These are phyloP conservation scores for Tilletiopsis washingtonensis DNA, from an alignment of 1,284 basidiomycete genomes.

Conservation along the genomic window DNA sequence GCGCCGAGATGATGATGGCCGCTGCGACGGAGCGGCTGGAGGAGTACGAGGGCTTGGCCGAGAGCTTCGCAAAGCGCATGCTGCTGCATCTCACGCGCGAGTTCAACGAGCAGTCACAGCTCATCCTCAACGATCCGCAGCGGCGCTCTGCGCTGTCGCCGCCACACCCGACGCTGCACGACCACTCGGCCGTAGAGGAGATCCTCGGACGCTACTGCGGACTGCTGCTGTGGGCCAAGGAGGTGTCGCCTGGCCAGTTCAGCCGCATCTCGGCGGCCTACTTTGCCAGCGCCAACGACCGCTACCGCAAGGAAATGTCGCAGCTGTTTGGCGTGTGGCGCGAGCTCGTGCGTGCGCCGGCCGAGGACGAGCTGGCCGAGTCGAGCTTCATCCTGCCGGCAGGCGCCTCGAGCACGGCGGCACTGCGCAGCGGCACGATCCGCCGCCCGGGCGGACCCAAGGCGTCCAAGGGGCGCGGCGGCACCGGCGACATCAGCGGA, in stretches of 20 bases:
- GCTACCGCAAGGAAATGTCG: constrained; percentile 35
- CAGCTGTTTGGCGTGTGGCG: constrained; percentile 24
- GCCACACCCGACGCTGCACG: constrained; percentile 26
- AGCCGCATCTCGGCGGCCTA: constrained; percentile 33
- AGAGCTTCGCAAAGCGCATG: constrained; percentile 83
- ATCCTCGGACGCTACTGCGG: constrained; percentile 82
- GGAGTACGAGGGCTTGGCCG: constrained; percentile 78
- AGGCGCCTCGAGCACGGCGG: constrained; percentile 1
- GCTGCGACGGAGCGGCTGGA: constrained; percentile 74
- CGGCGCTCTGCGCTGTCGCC: constrained; percentile 19
- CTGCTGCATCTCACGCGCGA: constrained; percentile 82
- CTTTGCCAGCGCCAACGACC: constrained; percentile 27
- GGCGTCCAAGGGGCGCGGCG: too few relatives aligned
- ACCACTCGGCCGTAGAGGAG: constrained; percentile 56
- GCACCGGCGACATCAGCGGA: not conserved
- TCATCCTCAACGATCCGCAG: constrained; percentile 21
- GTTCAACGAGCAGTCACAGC: constrained; percentile 55
- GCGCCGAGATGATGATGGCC: constrained; percentile 56
- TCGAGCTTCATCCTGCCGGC: constrained; percentile 13
- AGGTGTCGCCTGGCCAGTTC: constrained; percentile 57
- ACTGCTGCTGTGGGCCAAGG: constrained; percentile 83
- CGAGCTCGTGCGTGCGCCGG: constrained; percentile 22
- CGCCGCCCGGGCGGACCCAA: not conserved
- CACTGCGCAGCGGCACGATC: constrained; percentile 19
- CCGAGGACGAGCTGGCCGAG: constrained; percentile 21